Evolutionary conservation across 306 rosid species (phyloP), one percentile per base, ranked within the genome.

Genomic region (Malus orientalis): DNA sequence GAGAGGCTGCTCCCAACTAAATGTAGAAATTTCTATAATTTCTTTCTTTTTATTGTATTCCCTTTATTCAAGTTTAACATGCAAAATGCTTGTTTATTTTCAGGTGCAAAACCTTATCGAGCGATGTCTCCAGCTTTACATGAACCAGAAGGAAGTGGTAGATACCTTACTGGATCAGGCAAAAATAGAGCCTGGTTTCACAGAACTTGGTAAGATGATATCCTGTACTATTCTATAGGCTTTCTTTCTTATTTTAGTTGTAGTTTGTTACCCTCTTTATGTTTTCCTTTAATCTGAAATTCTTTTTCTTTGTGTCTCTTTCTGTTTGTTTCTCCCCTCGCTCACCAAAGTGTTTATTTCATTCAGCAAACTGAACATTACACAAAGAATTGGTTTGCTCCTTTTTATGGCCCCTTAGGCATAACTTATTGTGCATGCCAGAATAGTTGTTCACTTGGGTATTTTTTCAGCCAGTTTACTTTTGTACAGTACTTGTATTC

Each of bases 31-130:
- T 13, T 27, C 16, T 30, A 4, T 8, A 64, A 64, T 66, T 66
- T 10, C 36, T 22, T 69, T 38, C 40, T 38, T 10, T 67, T 67
- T 4, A 4, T 5, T 15, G 13, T 47, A 29, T 29, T 19, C 47
- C 9, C 4, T 32, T 7, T 27, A 73, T 57, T 36, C 10, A 22
- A 22, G 67, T 44, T 27, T 40, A 44, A 20, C 27, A 40, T 44
- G 10, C 6, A 63, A 44, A 15, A 11, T 5, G 19, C 13, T 47
- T 11, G 33, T 67, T 11, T 49, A 53, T 22, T 29, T 85, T 44
- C 83, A 95, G 97, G 98, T 95, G 74, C 93, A 89, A 83, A 88
- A 91, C 87, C 98, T 95, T 68, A 90, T 95, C 23, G 96, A 92
- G 83, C 85, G 93, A 83, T 92, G 98, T 67, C 87, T 95, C 16